Base-by-base conservation (phyloP, 805 yeast species). In the Sugiyamaella smithiae region DNA sequence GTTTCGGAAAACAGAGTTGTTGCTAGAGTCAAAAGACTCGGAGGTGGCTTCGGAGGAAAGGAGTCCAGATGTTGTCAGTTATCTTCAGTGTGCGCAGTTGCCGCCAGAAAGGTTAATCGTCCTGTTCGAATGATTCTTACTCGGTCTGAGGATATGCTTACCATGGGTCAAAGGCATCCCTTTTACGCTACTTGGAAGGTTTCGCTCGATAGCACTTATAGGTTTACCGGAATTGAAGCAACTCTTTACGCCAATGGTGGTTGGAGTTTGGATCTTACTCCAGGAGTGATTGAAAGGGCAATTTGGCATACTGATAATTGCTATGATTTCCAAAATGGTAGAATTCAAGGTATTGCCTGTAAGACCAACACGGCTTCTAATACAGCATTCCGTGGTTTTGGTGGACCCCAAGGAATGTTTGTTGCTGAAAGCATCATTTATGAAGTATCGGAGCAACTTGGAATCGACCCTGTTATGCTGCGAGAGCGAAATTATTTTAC, bases 41-140 rank as follows among this genome's bases (percentile, higher is more conserved):
- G 78, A 22, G 78, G 78, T 43, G 78, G 78, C 1, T 74, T 74
- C 54, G 78, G 78, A 20, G 78, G 78, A 42, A 74, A 74, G 51
- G 78, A 74, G 53, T 67, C 74, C 2, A 60, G 77, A 42, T 61
- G 74, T 3, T 62, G 72, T 20, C 74, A 63, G 46, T 52, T 66
- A 16, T 66, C 75, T 1, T 62, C 72, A 1, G 45, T 73, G 28
- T 71, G 73, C 1, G 67, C 73, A 5, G 61, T 73, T 7, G 75
- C 71, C 12, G 77, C 78, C 1, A 63, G 63, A 46, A 74, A 74
- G 51, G 69, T 66, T 57, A 63, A 64, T 26, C 57, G 69, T 44
- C 77, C 78, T 1, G 71, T 74, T 4, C 61, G 78, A 38, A 62
- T 73, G 64, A 64, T 68, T 37, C 54, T 72, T 47, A 63, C 67